Conservation (phyloP, 2,329 filamentous ascomycete species). For the Colletotrichum lupini region DNA sequence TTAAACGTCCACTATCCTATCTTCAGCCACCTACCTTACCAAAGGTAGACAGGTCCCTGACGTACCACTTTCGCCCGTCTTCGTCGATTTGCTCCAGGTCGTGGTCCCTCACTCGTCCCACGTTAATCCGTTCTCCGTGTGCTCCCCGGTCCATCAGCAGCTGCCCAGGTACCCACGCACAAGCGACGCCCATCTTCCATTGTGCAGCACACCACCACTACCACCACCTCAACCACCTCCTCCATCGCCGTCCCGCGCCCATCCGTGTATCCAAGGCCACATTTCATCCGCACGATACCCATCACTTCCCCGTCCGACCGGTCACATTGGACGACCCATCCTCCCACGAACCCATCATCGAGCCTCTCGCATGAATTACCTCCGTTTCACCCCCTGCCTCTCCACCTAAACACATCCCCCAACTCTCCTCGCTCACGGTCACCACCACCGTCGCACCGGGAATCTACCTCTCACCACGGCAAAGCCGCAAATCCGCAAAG, state of each 20-base stretch:
- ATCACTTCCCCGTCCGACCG: constrained; percentile 16
- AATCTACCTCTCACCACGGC: neutral
- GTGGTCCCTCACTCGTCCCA: constrained; percentile 18
- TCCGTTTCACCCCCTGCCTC: constrained; percentile 36
- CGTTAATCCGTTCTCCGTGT: constrained; percentile 30
- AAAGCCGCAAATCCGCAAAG: neutral
- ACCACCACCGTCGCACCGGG: constrained; percentile 4
- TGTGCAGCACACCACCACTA: constrained; percentile 11
- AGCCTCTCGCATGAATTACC: constrained; percentile 33
- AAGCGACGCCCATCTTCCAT: neutral
- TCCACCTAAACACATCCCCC: constrained; percentile 22
- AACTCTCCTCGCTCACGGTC: neutral
- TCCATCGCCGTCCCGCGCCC: neutral
- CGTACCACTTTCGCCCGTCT: constrained; percentile 9
- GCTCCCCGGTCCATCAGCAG: constrained; percentile 17
- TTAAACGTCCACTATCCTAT: neutral
- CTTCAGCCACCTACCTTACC: neutral
- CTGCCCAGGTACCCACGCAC: constrained; percentile 1
- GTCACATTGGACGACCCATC: constrained; percentile 31
- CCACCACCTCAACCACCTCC: neutral
- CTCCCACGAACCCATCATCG: constrained; percentile 22
- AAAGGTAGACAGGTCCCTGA: constrained; percentile 12
- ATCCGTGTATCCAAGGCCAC: constrained; percentile 31
- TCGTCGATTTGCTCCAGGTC: neutral
- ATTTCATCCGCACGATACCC: constrained; percentile 30